Evolutionary conservation across 2,329 filamentous ascomycete species (phyloP), one percentile per base, ranked within the genome.

Genomic region (Epichloe bromicola): DNA sequence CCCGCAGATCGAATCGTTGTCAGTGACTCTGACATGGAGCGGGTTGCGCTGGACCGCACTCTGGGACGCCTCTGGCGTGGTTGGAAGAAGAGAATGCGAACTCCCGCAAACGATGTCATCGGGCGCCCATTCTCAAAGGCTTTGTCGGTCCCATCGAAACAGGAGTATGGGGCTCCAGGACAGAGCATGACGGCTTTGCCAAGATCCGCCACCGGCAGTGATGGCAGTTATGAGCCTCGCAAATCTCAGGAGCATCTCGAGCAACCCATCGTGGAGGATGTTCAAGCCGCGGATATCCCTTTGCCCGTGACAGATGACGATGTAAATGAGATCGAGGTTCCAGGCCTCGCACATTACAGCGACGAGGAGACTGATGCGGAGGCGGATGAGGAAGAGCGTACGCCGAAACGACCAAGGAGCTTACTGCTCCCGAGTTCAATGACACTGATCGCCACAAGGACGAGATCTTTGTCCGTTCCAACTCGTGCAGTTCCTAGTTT

Each of bases 11-110:
- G 82, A 15, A 75, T 95, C 49, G 73, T 90, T n/a, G 83, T 98
- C 26, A 87, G 94, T 60, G 91, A 97, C 60, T 72, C 82, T 50
- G 93, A 98, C 63, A 88, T 96, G 75, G 93, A 97, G 63, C 88
- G 90, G 58, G 80, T 97, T 56, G 91, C 91, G 7, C 74, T 97
- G 54, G 94, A 95, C 63, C 79, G 89, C 52, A 90, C 88, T 2
- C 72, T 98, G 1, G 93, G 93, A 19, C 78, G 90, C 46, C 73
- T 97, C 42, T 98, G 93, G 93, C 81, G 93, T 59, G 86, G 87
- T 26, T 98, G 93, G 93, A 88, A 93, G 69, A 95, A 95, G 70
- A 80, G 85, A 55, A 76, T 86, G 58, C 79, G 87, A 52, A 75
- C 76, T 6, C 78, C 80, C 0, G 65, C 64, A 36, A 67, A 70